These are phyloP conservation scores for Ogataea trehalophila DNA, from an alignment of 805 yeast species.

Conservation along the genomic window DNA sequence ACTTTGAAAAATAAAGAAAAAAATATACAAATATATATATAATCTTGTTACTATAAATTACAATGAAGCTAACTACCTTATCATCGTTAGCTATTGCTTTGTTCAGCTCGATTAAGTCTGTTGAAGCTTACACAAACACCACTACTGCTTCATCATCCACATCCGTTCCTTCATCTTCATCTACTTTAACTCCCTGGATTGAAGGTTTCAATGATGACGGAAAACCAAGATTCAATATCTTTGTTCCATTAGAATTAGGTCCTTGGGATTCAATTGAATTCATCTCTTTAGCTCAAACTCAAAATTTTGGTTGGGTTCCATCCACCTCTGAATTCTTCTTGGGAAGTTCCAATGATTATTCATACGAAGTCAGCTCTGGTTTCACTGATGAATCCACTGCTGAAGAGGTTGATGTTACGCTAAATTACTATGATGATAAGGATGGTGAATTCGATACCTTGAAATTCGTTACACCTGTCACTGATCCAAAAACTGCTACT, in stretches of 20 bases:
- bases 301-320: conserved; percentile 18
- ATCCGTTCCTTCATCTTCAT: conserved; percentile 1
- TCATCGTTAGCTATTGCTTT: conserved; percentile 1
- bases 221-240: conserved; percentile 15
- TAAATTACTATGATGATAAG: conserved; percentile 4
- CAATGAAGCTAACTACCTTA: conserved; percentile 2
- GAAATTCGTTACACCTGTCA: conserved; percentile 11
- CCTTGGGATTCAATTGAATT: conserved; percentile 16
- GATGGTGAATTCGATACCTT: conserved; percentile 7
- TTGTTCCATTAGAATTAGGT: conserved; percentile 18
- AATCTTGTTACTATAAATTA: background rate
- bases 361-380: conserved; percentile 4
- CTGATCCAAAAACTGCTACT: conserved; percentile 14
- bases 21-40: too few relatives aligned
- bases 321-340: conserved; percentile 8
- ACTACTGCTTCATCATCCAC: conserved; percentile 5
- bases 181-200: conserved; percentile 18
- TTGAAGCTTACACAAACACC: conserved; percentile 6
- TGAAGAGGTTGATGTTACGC: conserved; percentile 9
- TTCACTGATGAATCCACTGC: conserved; percentile 10
- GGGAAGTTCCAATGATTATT: conserved; percentile 3
- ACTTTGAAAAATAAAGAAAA: too few relatives aligned
- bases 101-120: conserved; percentile 2
- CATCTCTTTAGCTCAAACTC: conserved; percentile 11
- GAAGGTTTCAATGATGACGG: conserved; percentile 14